Conservation (phyloP, 306 rosid species). For the Myrica gale region DNA sequence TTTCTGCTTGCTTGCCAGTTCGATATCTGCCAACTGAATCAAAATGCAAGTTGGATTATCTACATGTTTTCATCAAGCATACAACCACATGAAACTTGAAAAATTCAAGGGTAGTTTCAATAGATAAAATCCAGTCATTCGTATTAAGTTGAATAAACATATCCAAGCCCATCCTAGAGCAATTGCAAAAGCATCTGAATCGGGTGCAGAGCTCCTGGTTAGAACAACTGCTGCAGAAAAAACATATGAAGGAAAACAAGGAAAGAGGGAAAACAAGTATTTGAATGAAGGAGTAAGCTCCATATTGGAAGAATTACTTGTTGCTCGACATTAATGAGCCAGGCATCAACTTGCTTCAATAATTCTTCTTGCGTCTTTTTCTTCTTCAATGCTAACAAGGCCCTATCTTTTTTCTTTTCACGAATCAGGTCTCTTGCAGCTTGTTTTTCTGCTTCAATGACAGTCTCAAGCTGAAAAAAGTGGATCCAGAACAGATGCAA, state of each 20-base stretch:
- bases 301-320: conserved; percentile 51
- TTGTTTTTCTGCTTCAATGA: conserved; percentile 93
- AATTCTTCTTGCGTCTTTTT: conserved; percentile 90
- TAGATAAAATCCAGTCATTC: neutral
- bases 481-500: conserved; percentile 1
- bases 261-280: neutral
- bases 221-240: neutral
- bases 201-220: neutral
- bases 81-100: conserved; percentile 5
- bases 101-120: neutral
- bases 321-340: conserved; percentile 95
- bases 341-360: conserved; percentile 88
- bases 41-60: conserved; percentile 21
- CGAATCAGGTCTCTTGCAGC: conserved; percentile 91
- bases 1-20: conserved; percentile 89
- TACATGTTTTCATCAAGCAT: neutral
- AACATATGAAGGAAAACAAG: neutral
- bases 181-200: neutral
- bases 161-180: conserved; percentile 2
- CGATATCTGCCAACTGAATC: conserved; percentile 88
- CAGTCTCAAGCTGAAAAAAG: conserved; percentile 76
- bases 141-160: neutral
- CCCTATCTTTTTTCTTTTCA: conserved; percentile 88
- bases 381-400: conserved; percentile 83
- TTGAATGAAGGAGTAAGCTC: neutral